These are phyloP conservation scores for Aspergillus piperis DNA, from an alignment of 2,329 filamentous ascomycete genomes.

Conservation along the genomic window DNA sequence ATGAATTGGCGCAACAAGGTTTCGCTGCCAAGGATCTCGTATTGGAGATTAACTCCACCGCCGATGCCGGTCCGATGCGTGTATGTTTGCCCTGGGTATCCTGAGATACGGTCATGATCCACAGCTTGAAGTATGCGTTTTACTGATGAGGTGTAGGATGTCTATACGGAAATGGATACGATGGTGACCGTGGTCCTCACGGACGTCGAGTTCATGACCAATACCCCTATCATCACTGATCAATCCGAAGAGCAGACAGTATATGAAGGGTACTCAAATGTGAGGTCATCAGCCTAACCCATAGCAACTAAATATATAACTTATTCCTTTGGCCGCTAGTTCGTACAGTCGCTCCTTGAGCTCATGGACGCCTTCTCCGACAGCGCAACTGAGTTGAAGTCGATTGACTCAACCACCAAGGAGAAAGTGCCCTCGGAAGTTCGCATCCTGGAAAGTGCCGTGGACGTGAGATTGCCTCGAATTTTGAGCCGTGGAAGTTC, in stretches of 20 bases:
- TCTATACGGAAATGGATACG: slow-evolving; percentile 3
- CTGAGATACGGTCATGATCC: too few relatives aligned
- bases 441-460: slow-evolving; percentile 1
- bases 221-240: slow-evolving; percentile 5
- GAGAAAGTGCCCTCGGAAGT: background rate
- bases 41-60: slow-evolving; percentile 2
- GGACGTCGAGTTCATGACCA: slow-evolving; percentile 4
- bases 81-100: background rate
- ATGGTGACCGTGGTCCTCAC: slow-evolving; percentile 3
- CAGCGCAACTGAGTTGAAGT: background rate
- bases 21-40: slow-evolving; percentile 6
- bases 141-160: background rate
- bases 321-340: background rate
- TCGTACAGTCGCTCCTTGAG: slow-evolving; percentile 8
- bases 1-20: slow-evolving; percentile 3
- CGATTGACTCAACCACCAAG: background rate
- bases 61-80: background rate
- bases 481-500: background rate
- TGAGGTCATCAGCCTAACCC: background rate
- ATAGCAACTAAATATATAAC: background rate
- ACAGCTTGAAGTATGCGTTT: background rate
- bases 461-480: background rate
- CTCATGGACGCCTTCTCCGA: slow-evolving; percentile 5
- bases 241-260: background rate
- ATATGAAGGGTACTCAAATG: slow-evolving; percentile 5